Base-by-base conservation (phyloP, 192 early-diverging fungal species). In the Podila epigama region DNA sequence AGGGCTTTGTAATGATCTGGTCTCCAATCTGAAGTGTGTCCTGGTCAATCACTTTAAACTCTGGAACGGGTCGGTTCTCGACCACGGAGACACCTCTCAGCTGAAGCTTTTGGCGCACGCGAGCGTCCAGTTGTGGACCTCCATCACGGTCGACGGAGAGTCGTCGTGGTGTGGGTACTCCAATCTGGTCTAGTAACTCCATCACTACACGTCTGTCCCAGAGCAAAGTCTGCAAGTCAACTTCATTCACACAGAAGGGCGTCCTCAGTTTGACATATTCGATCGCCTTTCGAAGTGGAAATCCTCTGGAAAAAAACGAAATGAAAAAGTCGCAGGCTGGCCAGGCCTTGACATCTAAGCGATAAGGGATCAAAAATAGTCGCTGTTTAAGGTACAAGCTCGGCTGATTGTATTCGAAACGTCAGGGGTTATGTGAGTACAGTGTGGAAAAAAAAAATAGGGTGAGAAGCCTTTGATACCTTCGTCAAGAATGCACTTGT, bases 401-500 rank as follows among this genome's bases (percentile, higher is more conserved):
- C n/a, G n/a, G n/a, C n/a, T n/a, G n/a, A n/a, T n/a, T n/a, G n/a
- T n/a, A n/a, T n/a, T n/a, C n/a, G n/a, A n/a, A n/a, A n/a, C n/a
- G 29, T 13, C 18, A 58, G 36, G 28, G 31, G 37, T 9, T 6
- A 39, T 16, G 41, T 5, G 7, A 48, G 10, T n/a, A 1, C 44
- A 5, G 25, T 9, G 44, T 18, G 10, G 44, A 5, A 7, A 22
- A 9, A 4, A 22, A 15, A 15, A 15, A 48, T 5, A 22, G 44
- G 9, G 20, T 22, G 44, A 20, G 5, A 42, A 0, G 41, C n/a
- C 16, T 42, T 22, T 22, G 11, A 41, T 68, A 91, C 91, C 88
- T 87, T 98, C 95, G 75, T 97, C 93, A 4, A 97, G 81, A 62
- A 98, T 96, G 3, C 94, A 92, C 81, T 98, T 96, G 79, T 98